phyloP scores from a whole-genome alignment of 306 rosid genomes.

The Dalbergia oliveri region DNA sequence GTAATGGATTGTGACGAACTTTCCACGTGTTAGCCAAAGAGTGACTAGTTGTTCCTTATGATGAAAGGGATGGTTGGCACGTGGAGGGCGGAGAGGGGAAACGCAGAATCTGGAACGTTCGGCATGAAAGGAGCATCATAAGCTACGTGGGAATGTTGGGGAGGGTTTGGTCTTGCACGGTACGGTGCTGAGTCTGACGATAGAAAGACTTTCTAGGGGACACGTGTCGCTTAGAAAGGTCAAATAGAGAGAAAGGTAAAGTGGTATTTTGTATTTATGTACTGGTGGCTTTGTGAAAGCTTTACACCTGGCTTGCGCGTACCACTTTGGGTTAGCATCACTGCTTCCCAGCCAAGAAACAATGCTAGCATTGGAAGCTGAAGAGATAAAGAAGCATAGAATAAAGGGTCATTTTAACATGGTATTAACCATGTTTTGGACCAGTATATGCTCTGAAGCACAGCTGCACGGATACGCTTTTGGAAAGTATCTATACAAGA shows the following conservation, averaged over 20 bases:
- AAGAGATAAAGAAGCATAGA: no score
- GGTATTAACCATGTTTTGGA: no score
- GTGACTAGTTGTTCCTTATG: background rate
- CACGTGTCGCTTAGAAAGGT: background rate
- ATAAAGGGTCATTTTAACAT: no score
- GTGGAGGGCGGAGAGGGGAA: conserved; percentile 14
- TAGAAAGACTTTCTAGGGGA: background rate
- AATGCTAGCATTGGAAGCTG: no score
- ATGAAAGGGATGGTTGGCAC: conserved; percentile 29
- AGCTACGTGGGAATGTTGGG: background rate
- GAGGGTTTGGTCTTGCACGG: background rate
- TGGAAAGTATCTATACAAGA: no score
- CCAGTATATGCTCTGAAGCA: no score
- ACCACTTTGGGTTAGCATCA: no score
- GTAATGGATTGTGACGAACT: background rate
- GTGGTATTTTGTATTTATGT: background rate
- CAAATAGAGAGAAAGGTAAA: background rate
- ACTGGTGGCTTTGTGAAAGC: background rate
- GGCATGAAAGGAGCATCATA: background rate
- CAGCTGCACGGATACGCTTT: no score
- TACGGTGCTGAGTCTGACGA: no score
- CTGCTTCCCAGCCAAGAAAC: no score
- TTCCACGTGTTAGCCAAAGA: conserved; percentile 4
- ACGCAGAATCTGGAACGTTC: background rate
- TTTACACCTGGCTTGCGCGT: conserved; percentile 25